Base-by-base conservation (phyloP, 208 protist genomes). In the Leishmania aethiopica region DNA sequence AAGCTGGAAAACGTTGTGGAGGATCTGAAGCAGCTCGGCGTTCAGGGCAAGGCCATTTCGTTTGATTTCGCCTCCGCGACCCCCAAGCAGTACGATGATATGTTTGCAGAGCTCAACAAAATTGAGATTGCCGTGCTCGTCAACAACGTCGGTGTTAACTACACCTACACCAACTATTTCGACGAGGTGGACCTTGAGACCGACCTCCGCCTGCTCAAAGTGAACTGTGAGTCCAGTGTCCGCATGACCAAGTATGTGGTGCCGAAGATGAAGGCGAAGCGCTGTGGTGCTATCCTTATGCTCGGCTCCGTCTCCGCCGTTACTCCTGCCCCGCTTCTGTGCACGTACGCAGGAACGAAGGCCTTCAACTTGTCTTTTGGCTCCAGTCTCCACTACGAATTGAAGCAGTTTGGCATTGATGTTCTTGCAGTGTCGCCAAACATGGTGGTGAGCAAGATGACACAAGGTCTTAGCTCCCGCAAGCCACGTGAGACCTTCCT, bases 131-230 rank as follows among this genome's bases (percentile, higher is more conserved):
- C 88, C 5, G 82, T 97, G 15, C 86, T 96, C 47, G 91, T 99
- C 19, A 99, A 99, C 84, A 99, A 99, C 81, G 97, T 99, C 6
- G 97, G 97, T 55, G 88, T 98, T 22, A 98, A 96, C 88, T 99
- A 99, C 86, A 86, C 84, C 40, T 97, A 96, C 84, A 92, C 97
- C 42, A 96, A 97, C 87, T 98, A 96, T 85, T 97, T 98, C 77
- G 86, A 97, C 42, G 92, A 98, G 73, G 84, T 95, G 32, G 84
- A 89, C 67, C 67, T 92, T 35, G 79, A 91, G 66, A 89, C 85
- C 1, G 92, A 97, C 59, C 79, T 96, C 25, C 77, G 81, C 35
- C 78, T 99, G 8, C 77, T 99, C 37, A 94, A 97, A 80, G 90
- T 99, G 28, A 98, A 98, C 90, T 92, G 95, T 73, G 92, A 94